Evolutionary conservation across 2,329 filamentous ascomycete species (phyloP).

Genomic region (Hymenoscyphus albidus): DNA sequence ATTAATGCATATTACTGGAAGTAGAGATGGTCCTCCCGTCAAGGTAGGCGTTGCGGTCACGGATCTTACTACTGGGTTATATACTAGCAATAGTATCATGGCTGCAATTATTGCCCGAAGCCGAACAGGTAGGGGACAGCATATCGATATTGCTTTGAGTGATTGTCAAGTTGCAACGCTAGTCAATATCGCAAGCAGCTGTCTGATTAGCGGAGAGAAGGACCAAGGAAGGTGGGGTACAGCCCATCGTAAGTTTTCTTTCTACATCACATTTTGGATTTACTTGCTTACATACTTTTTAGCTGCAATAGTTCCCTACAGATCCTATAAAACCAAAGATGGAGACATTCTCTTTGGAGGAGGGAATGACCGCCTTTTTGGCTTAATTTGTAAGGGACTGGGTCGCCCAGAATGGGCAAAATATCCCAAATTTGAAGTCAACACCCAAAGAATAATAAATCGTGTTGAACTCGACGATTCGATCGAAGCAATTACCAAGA

Average conservation of each 20-base stretch:
- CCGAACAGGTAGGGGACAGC: constrained; percentile 76
- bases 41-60: constrained; percentile 98
- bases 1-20: constrained; percentile 96
- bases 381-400: constrained; percentile 58
- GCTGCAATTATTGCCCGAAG: constrained; percentile 77
- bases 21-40: constrained; percentile 81
- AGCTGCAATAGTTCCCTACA: constrained; percentile 97
- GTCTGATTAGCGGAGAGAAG: constrained; percentile 79
- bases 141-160: constrained; percentile 85
- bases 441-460: constrained; percentile 62
- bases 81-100: constrained; percentile 94
- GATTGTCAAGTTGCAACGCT: constrained; percentile 94
- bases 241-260: constrained; percentile 70
- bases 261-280: neutral
- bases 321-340: constrained; percentile 72
- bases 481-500: constrained; percentile 71
- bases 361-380: constrained; percentile 68
- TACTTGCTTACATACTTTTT: constrained; percentile 13
- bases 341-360: constrained; percentile 68
- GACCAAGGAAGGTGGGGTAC: constrained; percentile 94
- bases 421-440: constrained; percentile 56
- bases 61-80: constrained; percentile 89
- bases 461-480: constrained; percentile 71
- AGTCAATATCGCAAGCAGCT: constrained; percentile 92
- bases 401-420: constrained; percentile 56